Conservation (phyloP, 2,329 filamentous ascomycete species). For the Fusarium newnesense region DNA sequence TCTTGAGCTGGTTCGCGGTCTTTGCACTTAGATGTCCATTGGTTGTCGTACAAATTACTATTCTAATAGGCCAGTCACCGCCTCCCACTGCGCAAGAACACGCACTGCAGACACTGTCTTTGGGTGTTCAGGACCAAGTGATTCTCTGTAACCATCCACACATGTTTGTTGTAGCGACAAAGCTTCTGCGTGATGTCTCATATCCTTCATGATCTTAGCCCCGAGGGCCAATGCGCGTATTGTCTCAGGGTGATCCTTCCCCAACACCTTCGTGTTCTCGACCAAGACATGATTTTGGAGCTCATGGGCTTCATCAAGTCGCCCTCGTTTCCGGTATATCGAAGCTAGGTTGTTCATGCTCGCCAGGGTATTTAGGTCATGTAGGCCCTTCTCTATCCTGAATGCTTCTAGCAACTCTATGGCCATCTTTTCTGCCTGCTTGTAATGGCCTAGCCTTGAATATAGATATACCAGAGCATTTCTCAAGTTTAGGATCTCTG, state of each 20-base stretch:
- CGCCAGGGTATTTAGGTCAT: accelerated
- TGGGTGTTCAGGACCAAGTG: too few species aligned
- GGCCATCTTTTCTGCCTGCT: accelerated
- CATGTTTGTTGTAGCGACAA: too few species aligned
- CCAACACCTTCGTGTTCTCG: too few species aligned
- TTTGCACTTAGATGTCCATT: too few species aligned
- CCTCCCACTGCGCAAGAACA: not conserved
- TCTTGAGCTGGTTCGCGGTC: too few species aligned
- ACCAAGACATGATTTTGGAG: too few species aligned
- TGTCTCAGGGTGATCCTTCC: not conserved
- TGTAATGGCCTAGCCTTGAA: too few species aligned
- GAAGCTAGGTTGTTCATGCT: accelerated
- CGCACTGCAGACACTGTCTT: too few species aligned
- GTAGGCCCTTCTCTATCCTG: accelerated
- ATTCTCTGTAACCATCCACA: too few species aligned
- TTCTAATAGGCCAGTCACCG: not conserved
- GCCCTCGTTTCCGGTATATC: accelerated
- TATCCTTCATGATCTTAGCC: not conserved
- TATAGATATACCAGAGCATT: too few species aligned
- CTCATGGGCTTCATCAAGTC: not conserved
- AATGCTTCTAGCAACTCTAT: accelerated
- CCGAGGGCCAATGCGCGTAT: accelerated
- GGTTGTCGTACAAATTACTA: too few species aligned
- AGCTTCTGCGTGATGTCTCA: not conserved
- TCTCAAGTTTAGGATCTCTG: too few species aligned